Percentiles rank a stretch among this genome's conserved stretches.
Evolutionary conservation across 805 yeast species (phyloP).

Genomic region (Scheffersomyces ergatensis): DNA sequence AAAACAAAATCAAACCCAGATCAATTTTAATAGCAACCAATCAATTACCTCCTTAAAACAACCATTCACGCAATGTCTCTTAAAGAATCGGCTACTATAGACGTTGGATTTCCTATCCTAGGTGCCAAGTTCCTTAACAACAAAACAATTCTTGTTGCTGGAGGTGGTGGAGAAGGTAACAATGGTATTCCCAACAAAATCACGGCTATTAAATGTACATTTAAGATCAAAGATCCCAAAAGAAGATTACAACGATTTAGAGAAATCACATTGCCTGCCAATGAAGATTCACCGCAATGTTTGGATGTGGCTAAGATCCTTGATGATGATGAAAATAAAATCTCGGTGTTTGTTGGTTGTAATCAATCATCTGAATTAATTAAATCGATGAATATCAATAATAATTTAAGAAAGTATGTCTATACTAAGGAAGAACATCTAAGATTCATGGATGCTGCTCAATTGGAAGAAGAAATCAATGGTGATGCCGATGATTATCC

Average conservation of each 20-base stretch:
- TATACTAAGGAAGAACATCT: conserved; percentile 57
- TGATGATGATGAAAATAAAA: conserved; percentile 25
- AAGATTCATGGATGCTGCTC: conserved; percentile 58
- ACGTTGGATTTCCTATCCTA: conserved; percentile 73
- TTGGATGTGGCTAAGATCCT: conserved; percentile 48
- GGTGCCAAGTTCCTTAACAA: conserved; percentile 70
- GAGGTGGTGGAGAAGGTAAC: conserved; percentile 96
- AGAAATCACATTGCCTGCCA: conserved; percentile 56
- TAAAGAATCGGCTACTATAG: conserved; percentile 33
- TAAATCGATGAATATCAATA: conserved; percentile 55
- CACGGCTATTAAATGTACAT: conserved; percentile 60
- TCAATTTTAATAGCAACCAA: no score
- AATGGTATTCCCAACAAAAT: conserved; percentile 86
- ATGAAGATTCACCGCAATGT: conserved; percentile 88
- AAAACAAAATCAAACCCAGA: no score
- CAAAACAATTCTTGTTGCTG: conserved; percentile 66
- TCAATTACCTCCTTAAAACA: no score
- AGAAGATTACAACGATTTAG: conserved; percentile 53
- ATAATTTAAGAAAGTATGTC: conserved; percentile 68
- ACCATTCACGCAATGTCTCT: conserved; percentile 33
- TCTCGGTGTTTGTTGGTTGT: conserved; percentile 66
- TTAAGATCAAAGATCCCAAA: conserved; percentile 42
- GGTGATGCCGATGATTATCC: conserved; percentile 53
- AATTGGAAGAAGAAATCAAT: conserved; percentile 46
- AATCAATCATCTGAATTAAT: conserved; percentile 65